Evolutionary conservation across 257 asterid species (phyloP), one percentile per base, ranked within the genome.

Genomic region (Thymus quinquecostatus): DNA sequence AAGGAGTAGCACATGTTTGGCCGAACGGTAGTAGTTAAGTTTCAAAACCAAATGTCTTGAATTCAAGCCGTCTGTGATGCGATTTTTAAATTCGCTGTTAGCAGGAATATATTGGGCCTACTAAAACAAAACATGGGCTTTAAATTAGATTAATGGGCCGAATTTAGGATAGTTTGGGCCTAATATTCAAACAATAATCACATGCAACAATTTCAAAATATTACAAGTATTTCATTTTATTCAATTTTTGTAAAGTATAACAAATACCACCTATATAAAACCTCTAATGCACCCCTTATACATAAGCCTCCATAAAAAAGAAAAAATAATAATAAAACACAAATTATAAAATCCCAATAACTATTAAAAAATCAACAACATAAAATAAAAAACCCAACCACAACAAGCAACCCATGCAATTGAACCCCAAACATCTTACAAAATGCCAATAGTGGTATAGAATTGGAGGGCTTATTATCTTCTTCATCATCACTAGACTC

Each of bases 401-500:
- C 64, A 71, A 80, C 1, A 47, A 84, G 54, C 3, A 79, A 1
- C 58, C 72, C 81, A 61, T 70, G 47, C 3, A 82, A 68, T 45
- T 13, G 78, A 8, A 75, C 55, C 36, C 90, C 86, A 61, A 60
- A 51, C 30, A 79, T 30, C 47, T 48, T 69, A 6, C 87, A 70
- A 61, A 69, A 12, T 3, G 59, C 64, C 1, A 34, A 0, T 6
- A 81, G 69, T n/a, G 82, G 45, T 60, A 66, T 11, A 13, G 95
- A 79, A n/a, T 44, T 34, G n/a, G 98, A 87, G 56, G 89, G 41
- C 36, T 44, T 44, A 8, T 38, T 38, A 6, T 78, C 73, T 48
- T 11, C 73, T 36, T 43, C 75, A 76, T 55, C 80, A 71, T 87
- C 95, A 41, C 82, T 77, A 5, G 49, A 69, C 63, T 85, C 87